Conservation (phyloP, 2,329 filamentous ascomycete species). For the Colletotrichum noveboracense region DNA sequence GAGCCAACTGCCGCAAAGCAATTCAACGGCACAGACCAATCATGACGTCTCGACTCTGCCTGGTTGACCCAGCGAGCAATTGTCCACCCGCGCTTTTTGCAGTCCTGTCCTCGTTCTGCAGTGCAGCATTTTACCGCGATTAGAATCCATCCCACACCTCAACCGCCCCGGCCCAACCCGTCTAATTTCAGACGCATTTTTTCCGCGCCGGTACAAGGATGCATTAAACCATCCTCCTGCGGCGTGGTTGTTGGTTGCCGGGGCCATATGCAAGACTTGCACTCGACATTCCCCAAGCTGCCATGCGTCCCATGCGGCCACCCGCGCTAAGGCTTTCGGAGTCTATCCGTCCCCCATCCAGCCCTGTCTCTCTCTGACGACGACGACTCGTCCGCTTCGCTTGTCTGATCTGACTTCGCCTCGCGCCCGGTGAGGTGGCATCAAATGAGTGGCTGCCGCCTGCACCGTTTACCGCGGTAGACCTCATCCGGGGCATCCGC, state of each 20-base stretch:
- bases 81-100: neutral
- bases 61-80: conserved; percentile 7
- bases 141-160: neutral
- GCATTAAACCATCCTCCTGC: neutral
- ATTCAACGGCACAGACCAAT: conserved; percentile 1
- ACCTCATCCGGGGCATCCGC: conserved; percentile 10
- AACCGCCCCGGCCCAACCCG: neutral
- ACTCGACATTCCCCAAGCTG: conserved; percentile 18
- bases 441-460: neutral
- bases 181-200: neutral
- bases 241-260: neutral
- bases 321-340: conserved; percentile 6
- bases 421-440: conserved; percentile 5
- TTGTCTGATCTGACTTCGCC: neutral
- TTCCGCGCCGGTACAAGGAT: neutral
- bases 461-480: neutral
- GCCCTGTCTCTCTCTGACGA: neutral
- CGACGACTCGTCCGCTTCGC: neutral
- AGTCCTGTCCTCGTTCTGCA: neutral
- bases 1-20: neutral
- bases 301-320: conserved; percentile 5
- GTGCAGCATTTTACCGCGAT: neutral
- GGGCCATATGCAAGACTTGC: conserved; percentile 19
- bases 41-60: conserved; percentile 12
- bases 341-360: neutral